Conservation (phyloP, 306 rosid genomes). For the Amphicarpaea edgeworthii region DNA sequence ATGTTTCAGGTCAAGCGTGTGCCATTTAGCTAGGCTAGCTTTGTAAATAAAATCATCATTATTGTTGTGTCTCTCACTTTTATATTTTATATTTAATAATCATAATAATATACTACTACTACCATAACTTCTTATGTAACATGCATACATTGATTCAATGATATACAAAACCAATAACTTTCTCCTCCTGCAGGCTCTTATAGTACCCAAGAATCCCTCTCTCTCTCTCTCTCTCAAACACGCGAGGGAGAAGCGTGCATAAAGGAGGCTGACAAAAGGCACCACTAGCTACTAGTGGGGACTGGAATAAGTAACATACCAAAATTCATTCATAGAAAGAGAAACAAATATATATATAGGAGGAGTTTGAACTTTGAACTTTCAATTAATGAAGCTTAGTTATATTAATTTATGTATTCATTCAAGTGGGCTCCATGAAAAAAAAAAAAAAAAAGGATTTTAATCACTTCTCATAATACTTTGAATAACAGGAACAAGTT, state of each 20-base stretch:
- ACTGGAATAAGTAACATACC: constrained; percentile 32
- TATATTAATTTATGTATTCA: too few species aligned
- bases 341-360: neutral
- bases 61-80: neutral
- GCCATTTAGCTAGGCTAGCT: neutral
- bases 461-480: neutral
- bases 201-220: constrained; percentile 13
- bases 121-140: constrained; percentile 1
- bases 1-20: neutral
- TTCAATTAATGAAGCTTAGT: too few species aligned
- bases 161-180: constrained; percentile 31
- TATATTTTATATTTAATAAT: too few species aligned
- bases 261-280: constrained; percentile 70
- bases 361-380: too few species aligned
- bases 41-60: neutral
- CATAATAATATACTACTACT: neutral
- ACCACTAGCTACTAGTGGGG: neutral
- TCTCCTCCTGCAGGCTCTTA: constrained; percentile 16
- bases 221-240: constrained; percentile 6
- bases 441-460: too few species aligned
- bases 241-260: constrained; percentile 59
- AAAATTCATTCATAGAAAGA: constrained; percentile 27
- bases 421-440: constrained; percentile 18
- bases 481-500: constrained; percentile 20
- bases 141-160: neutral